Evolutionary conservation across 768 basidiomycete genomes (phyloP), one percentile per base, ranked within the genome.

Genomic region (Omphalotus guepiniiformis): DNA sequence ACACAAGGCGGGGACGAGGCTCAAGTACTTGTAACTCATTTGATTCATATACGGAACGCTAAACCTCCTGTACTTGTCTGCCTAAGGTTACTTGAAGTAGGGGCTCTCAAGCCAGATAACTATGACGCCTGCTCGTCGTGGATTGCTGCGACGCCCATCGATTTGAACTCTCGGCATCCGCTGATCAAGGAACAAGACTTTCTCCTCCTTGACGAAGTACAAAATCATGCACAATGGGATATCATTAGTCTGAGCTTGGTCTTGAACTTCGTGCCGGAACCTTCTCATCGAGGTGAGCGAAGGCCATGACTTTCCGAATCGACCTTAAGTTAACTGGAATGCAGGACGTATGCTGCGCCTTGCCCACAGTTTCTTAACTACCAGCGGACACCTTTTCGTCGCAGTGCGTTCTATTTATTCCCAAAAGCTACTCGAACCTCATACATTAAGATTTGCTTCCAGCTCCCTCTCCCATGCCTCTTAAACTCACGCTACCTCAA

Each of bases 401-500:
- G 85, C 75, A 9, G 88, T 88, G 52, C 53, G 84, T 72, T 12
- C 15, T 11, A n/a, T 22, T 39, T 16, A 16, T 25, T 44, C 23
- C 30, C 34, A 9, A 35, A 9, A 12, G 3, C 28, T n/a, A 42
- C 19, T 22, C 16, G 21, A 46, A 29, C 38, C 48, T 18, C 30
- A 7, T 22, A 23, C 32, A 19, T 32, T n/a, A 13, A n/a, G 19
- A 23, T 16, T 28, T 36, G 3, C 18, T 18, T 32, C 21, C 50
- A 91, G 88, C 79, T 96, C 9, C 93, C 93, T 2, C 70, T 85
- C 15, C 84, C 93, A 3, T 96, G 93, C 60, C 74, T 94, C 12
- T 62, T 72, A 23, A 96, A 96, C 62, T 94, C 93, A 3, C 80
- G 93, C 12, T 94, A 93, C 61, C 65, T 90, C 53, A 78, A 83